Conservation (phyloP, 768 basidiomycete species). For the Sarcomyxa edulis region DNA sequence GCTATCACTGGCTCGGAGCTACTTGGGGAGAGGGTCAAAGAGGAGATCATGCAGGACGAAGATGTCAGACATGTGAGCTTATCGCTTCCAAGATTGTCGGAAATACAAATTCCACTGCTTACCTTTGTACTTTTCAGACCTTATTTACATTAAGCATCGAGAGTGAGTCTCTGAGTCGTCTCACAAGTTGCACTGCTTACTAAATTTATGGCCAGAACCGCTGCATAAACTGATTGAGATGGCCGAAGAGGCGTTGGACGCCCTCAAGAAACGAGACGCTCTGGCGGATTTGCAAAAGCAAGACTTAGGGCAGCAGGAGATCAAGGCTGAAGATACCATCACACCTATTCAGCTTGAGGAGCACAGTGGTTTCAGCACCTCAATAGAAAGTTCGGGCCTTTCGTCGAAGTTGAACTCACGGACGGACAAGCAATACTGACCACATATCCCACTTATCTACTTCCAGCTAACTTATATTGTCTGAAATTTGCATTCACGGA, state of each 20-base stretch:
- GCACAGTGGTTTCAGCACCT: too few relatives aligned
- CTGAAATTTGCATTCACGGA: too few relatives aligned
- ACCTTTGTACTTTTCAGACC: constrained; percentile 16
- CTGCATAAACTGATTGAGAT: constrained; percentile 19
- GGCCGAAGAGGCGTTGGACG: constrained; percentile 17
- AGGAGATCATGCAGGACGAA: constrained; percentile 26
- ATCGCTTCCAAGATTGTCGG: not conserved
- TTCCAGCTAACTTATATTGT: too few relatives aligned
- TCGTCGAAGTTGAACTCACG: too few relatives aligned
- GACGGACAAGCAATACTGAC: too few relatives aligned
- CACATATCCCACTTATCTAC: too few relatives aligned
- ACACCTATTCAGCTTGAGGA: too few relatives aligned
- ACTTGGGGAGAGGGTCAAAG: constrained; percentile 23
- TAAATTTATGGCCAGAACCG: constrained; percentile 12
- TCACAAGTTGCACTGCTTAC: not conserved
- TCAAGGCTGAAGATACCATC: too few relatives aligned
- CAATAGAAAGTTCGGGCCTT: too few relatives aligned
- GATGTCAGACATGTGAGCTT: constrained; percentile 25
- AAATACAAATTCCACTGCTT: not conserved
- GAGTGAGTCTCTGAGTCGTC: constrained; percentile 12
- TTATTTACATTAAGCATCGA: constrained; percentile 28
- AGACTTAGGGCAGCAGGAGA: too few relatives aligned
- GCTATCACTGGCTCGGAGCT: constrained; percentile 27
- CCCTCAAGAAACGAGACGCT: constrained; percentile 16
- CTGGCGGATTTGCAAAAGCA: too few relatives aligned